Evolutionary conservation across 2,329 filamentous ascomycete genomes (phyloP), one percentile per base, ranked within the genome.

Genomic region (Alternaria incomplexa): DNA sequence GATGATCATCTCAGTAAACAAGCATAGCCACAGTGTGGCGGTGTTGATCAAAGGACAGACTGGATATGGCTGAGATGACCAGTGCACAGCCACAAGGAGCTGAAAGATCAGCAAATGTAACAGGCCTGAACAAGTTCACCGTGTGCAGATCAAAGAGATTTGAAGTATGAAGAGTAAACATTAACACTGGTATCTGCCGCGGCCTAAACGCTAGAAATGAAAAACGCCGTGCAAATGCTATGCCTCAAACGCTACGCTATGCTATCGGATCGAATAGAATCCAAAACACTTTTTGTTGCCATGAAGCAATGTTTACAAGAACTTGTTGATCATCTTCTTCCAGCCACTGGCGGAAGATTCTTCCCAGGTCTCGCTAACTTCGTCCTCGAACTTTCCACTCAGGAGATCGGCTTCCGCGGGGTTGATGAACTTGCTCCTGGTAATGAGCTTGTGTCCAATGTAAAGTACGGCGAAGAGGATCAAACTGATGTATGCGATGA

Each of bases 371-470:
- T 78, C 74, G 6, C 72, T 54, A 3, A 64, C 40, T 44, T 76
- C 75, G 2, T 76, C 75, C 15, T 76, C 63, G 23, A 74, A 77
- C 23, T 81, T 75, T 8, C 82, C 83, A 17, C 77, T 79, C 13
- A 81, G 63, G 17, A 85, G 66, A 64, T 85, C 83, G 10, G 82
- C 82, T 15, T 83, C 80, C 6, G 64, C 63, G 4, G 81, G 70
- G 9, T 76, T 78, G 64, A 84, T 73, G 48, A 84, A 80, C 36
- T 74, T 74, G 50, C 76, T 78, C 59, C 77, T 71, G 22, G 74
- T 78, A 1, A 74, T 56, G 22, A 77, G 25, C 68, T 80, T 95
- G 81, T 91, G 90, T 3, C 84, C 87, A 12, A 87, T 7, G 71
- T 90, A 91, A 1, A 91, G 81, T 0, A 82, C 77, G 2, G 64